Percentiles rank a stretch among this genome's conserved stretches.
phyloP scores from a whole-genome alignment of 306 rosid genomes.

The Quercus aquifolioides region DNA sequence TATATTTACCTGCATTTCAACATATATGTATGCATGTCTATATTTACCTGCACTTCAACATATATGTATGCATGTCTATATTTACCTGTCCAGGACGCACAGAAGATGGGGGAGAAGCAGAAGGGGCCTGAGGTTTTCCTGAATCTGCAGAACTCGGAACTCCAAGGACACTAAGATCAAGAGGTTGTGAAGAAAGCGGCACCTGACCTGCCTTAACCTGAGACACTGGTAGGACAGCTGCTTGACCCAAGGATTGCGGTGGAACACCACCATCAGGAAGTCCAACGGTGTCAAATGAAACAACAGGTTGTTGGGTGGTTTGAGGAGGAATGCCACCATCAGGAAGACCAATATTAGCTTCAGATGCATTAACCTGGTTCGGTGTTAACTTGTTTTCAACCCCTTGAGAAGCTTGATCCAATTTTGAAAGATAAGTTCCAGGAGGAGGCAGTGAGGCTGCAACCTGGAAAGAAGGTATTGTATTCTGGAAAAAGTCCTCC shows the following conservation, averaged over 20 bases:
- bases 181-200: constrained; percentile 70
- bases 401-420: constrained; percentile 48
- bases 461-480: constrained; percentile 84
- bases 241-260: constrained; percentile 61
- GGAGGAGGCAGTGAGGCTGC: constrained; percentile 84
- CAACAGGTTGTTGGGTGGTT: constrained; percentile 51
- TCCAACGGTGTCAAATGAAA: constrained; percentile 51
- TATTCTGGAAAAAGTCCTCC: constrained; percentile 96
- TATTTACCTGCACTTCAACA: constrained; percentile 49
- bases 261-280: constrained; percentile 93
- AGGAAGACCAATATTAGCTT: constrained; percentile 49
- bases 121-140: constrained; percentile 46
- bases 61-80: constrained; percentile 15
- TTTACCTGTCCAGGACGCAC: constrained; percentile 96
- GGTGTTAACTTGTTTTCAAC: constrained; percentile 41
- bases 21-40: neutral
- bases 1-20: constrained; percentile 66
- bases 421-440: constrained; percentile 81
- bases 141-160: constrained; percentile 51
- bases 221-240: constrained; percentile 39
- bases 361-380: constrained; percentile 45
- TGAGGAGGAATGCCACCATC: constrained; percentile 71
- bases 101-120: constrained; percentile 62
- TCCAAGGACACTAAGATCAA: constrained; percentile 92
- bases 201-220: constrained; percentile 50